Evolutionary conservation across 495 filamentous ascomycete species (phyloP).

Genomic region (Xylaria curta): DNA sequence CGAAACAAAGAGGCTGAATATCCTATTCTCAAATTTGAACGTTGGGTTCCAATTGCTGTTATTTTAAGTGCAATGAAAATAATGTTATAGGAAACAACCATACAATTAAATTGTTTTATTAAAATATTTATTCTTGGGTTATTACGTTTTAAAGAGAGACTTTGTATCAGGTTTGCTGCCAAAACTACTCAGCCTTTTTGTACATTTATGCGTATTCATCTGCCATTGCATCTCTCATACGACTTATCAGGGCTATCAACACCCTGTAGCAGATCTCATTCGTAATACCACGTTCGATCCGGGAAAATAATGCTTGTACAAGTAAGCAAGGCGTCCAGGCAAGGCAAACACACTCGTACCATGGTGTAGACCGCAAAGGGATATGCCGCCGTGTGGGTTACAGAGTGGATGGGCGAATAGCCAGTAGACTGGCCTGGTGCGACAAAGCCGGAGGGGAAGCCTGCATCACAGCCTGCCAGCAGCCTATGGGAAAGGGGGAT

Average conservation of each 20-base stretch:
- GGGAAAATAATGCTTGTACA: not conserved
- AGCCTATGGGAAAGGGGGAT: not conserved
- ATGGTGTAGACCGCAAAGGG: not conserved
- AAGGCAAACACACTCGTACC: conserved; percentile 7
- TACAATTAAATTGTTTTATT: too few species aligned
- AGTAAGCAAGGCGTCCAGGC: conserved; percentile 16
- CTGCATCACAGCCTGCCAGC: not conserved
- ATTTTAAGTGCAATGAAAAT: too few species aligned
- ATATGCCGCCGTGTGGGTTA: not conserved
- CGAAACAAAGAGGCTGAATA: not conserved
- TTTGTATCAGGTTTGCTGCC: too few species aligned
- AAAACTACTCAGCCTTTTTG: too few species aligned
- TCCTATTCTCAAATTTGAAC: too few species aligned
- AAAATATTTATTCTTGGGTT: too few species aligned
- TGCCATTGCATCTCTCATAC: not conserved
- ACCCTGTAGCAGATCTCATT: not conserved
- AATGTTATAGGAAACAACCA: too few species aligned
- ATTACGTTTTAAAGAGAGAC: too few species aligned
- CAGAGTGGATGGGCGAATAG: not conserved
- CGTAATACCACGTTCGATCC: not conserved
- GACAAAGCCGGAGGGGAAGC: conserved; percentile 5
- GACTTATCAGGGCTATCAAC: not conserved
- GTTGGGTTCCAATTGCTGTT: too few species aligned
- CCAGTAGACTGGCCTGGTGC: not conserved
- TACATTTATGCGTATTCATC: not conserved